Evolutionary conservation across 495 filamentous ascomycete species (phyloP), one percentile per base, ranked within the genome.

Genomic region (Rostrohypoxylon terebratum): DNA sequence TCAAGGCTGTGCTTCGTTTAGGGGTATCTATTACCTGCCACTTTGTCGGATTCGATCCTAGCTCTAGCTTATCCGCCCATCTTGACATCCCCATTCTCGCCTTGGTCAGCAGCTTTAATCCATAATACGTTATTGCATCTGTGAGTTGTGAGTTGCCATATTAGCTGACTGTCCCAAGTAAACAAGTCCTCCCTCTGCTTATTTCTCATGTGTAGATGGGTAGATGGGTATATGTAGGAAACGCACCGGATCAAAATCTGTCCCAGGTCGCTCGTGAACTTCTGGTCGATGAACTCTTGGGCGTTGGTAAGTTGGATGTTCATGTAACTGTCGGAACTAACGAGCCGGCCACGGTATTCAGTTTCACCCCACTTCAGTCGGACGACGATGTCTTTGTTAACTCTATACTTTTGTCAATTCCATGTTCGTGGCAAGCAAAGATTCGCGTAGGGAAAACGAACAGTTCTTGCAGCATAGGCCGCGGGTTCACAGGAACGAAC

Each of bases 291-390:
- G 82, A 88, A 97, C 77, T 98, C 96, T 83, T 96, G 93, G 54
- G 96, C 93, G 75, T 90, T 89, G 75, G 87, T 87, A 59, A 99
- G 87, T 81, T 98, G 92, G 69, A 99, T 89, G 83, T 99, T 99
- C 94, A 99, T 97, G 87, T 98, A 99, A 75, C 91, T 94, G 84
- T 99, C 96, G 72, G 97, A 92, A 82, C 81, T 82, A 73, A 98
- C 93, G 61, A 99, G 88, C 48, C 87, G 88, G 72, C 96, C 96
- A 78, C 93, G 93, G 87, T 98, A 99, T 82, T 98, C 96, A 34
- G 93, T 96, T 78, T 97, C 90, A 73, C 93, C 94, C 96, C 96
- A 99, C 86, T 99, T 99, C 31, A 99, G 88, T 73, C 94, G 92
- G 47, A 99, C 90, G 61, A 95, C 85, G 77, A 99, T 88, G 78